Base-by-base conservation (phyloP, 148 eudicot genomes). In the Vaccinium darrowii region DNA sequence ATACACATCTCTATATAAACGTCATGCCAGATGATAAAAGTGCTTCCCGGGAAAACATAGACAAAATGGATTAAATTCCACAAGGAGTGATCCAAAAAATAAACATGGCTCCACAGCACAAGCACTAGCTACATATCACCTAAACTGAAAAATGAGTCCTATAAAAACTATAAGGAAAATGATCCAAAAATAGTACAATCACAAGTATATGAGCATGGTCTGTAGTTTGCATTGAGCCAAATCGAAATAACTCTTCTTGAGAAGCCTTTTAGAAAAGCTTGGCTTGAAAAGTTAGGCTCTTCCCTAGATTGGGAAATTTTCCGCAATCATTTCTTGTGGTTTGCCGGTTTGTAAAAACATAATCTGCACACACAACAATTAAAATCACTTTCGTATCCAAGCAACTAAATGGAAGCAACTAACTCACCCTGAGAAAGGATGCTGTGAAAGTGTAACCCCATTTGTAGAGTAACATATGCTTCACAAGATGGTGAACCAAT, bases 351-450 rank as follows among this genome's bases (percentile, higher is more conserved):
- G 18, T 27, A 50, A 14, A 73, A 30, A 7, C 53, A 83, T 21
- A 30, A 83, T 83, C 80, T 56, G 85, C 43, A 27, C 78, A 69
- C 9, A 72, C 78, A 11, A 10, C 50, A 15, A 69, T 69, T 47
- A 82, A 52, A 30, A 82, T 82, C 78, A 53, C 14, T 56, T 72
- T 8, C 56, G 39, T 50, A 33, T 82, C 51, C 53, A 73, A 25
- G 16, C 18, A 72, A 71, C 78, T 52, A 72, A 73, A 74, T 53
- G 51, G 54, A 83, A 83, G 69, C 69, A 83, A 56, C 49, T 30
- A 53, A 83, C 67, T 53, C 84, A 83, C 85, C 71, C 65, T 74
- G 69, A 56, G 67, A 74, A 36, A 74, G 54, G 51, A 83, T 36
- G 71, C 9, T 56, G 53, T n/a, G 39, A 82, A 71, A 33, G 53